Evolutionary conservation across 2,329 filamentous ascomycete species (phyloP).

Genomic region (Epichloe sibirici): DNA sequence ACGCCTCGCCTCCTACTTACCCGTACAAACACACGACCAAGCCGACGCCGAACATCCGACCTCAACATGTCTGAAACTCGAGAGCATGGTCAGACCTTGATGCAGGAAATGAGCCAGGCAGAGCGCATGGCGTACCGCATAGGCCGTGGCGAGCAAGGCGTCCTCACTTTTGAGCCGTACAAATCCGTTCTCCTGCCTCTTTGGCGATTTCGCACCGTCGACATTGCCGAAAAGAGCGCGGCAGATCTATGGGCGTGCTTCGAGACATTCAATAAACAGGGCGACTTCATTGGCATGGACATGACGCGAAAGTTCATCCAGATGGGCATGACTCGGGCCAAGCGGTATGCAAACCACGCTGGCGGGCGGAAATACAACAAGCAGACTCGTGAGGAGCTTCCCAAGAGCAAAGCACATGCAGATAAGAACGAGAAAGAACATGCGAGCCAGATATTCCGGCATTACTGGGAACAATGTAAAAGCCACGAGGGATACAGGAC

Average conservation of each 20-base stretch:
- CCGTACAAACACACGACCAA: too few relatives aligned
- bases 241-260: neutral
- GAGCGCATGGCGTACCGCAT: neutral
- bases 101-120: neutral
- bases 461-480: neutral
- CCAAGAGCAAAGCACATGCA: neutral
- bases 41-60: neutral
- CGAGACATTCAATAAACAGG: neutral
- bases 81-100: neutral
- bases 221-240: neutral
- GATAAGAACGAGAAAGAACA: neutral
- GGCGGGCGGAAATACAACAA: neutral
- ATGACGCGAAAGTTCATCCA: slow-evolving; percentile 1
- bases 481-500: neutral
- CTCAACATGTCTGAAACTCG: neutral
- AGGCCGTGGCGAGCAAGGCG: neutral
- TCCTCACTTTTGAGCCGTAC: slow-evolving; percentile 1
- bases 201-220: neutral
- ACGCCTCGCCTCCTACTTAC: too few relatives aligned
- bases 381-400: neutral
- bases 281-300: slow-evolving; percentile 1
- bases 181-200: neutral
- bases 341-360: slow-evolving; percentile 1
- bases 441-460: neutral
- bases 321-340: slow-evolving; percentile 1